Evolutionary conservation across 495 filamentous ascomycete genomes (phyloP), one percentile per base, ranked within the genome.

Genomic region (Cairneyella variabilis): DNA sequence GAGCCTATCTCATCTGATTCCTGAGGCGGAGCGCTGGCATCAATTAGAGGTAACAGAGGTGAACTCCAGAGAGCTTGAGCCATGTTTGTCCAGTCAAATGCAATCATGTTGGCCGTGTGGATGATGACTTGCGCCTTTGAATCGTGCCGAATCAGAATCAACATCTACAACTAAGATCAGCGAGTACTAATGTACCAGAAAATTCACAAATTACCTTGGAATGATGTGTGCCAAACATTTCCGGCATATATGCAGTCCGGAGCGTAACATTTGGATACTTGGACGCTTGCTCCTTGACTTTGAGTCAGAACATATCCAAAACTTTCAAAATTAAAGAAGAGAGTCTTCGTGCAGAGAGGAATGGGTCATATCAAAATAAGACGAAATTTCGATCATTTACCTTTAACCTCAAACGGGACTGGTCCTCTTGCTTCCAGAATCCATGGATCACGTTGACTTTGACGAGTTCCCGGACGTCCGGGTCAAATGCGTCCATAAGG

Each of bases 41-140:
- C 46, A 42, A 47, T 20, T 42, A 51, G 34, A 6, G 88, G 86
- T 7, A 96, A 81, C 0, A 83, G 66, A 17, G 89, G 90, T 7
- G 89, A 91, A 25, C 71, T 74, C 91, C 91, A 97, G 18, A 84
- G 80, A 1, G 84, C 90, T 62, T 97, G 89, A 0, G 82, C 83
- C 89, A 96, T 88, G 59, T 91, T 90, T 7, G 70, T 74, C 91
- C 91, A 97, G 69, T 97, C 91, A 41, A 80, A 76, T 20, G 73
- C 64, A 38, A 96, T 91, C 82, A 96, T 88, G 58, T 97, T 96
- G 10, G 89, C 89, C 0, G 91, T 97, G 55, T 93, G 88, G 34
- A 96, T 92, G 16, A 95, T 68, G 14, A 96, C 69, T 73, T 95
- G 86, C 3, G 87, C 88, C 0, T 75, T 74, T 54, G 85, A 80